Evolutionary conservation across 2,329 filamentous ascomycete genomes (phyloP).

Genomic region (Talaromyces sp.): DNA sequence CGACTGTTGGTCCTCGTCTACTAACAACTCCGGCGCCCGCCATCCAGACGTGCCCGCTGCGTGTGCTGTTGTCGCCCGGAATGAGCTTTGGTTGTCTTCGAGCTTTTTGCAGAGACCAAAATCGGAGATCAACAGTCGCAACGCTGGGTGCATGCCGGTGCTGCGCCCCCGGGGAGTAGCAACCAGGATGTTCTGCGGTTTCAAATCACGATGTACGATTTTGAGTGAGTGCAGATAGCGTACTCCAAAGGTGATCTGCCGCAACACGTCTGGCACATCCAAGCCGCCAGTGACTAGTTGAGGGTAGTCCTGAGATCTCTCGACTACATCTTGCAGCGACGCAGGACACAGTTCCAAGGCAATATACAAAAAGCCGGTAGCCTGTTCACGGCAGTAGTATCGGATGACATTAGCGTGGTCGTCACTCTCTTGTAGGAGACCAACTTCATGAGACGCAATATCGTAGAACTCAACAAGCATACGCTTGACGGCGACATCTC

Average conservation of each 20-base stretch:
- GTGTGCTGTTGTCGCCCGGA: constrained; percentile 89
- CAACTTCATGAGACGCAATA: constrained; percentile 90
- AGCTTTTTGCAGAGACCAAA: constrained; percentile 98
- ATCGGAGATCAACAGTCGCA: constrained; percentile 91
- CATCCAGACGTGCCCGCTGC: constrained; percentile 91
- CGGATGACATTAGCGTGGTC: constrained; percentile 95
- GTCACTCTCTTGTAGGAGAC: constrained; percentile 84
- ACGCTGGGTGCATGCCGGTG: constrained; percentile 50
- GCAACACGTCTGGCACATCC: constrained; percentile 74
- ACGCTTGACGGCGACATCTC: constrained; percentile 90
- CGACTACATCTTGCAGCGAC: constrained; percentile 85
- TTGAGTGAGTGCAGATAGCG: constrained; percentile 84
- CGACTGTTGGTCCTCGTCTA: constrained; percentile 65
- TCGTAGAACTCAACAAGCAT: constrained; percentile 97
- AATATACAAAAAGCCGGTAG: constrained; percentile 90
- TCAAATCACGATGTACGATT: constrained; percentile 95
- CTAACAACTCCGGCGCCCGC: constrained; percentile 89
- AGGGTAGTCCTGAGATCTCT: constrained; percentile 64
- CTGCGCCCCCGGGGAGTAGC: constrained; percentile 52
- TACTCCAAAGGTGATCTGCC: constrained; percentile 85
- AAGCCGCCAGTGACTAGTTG: constrained; percentile 62
- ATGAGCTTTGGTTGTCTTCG: constrained; percentile 88
- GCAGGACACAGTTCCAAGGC: constrained; percentile 91
- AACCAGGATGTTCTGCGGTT: constrained; percentile 95
- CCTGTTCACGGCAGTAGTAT: constrained; percentile 88